Percentiles rank a stretch among this genome's conserved stretches.
These are phyloP conservation scores for Herpetomonas samuelpessoai DNA, from an alignment of 208 protist species.

Conservation along the genomic window DNA sequence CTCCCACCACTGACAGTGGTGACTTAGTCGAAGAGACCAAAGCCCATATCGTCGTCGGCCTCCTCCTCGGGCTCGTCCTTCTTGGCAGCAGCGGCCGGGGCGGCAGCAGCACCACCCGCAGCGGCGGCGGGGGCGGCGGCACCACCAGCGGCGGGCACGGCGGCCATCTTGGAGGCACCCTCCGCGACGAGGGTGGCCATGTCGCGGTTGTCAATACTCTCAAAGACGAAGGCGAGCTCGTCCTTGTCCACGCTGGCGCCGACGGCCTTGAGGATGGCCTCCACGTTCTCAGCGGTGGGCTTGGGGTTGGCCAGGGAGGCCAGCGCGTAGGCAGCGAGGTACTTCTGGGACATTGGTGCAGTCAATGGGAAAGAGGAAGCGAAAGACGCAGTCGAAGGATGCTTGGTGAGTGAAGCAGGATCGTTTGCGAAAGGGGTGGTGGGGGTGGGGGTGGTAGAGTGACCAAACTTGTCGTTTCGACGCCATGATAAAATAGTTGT, in stretches of 20 bases:
- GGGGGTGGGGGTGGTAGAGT: too few relatives aligned
- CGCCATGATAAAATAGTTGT: too few relatives aligned
- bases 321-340: constrained; percentile 92
- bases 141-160: constrained; percentile 37
- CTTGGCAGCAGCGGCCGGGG: constrained; percentile 38
- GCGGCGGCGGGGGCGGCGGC: constrained; percentile 30
- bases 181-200: constrained; percentile 75
- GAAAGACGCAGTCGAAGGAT: too few relatives aligned
- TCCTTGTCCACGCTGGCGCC: constrained; percentile 64
- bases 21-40: constrained; percentile 91
- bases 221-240: constrained; percentile 80
- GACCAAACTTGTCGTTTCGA: too few relatives aligned
- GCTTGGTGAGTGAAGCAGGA: too few relatives aligned
- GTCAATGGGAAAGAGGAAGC: too few relatives aligned
- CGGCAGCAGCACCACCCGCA: constrained; percentile 30
- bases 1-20: too few relatives aligned
- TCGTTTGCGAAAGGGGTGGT: too few relatives aligned
- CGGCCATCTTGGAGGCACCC: constrained; percentile 78
- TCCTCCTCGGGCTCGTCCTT: constrained; percentile 74
- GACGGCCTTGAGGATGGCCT: constrained; percentile 84
- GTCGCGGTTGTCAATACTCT: constrained; percentile 69
- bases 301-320: constrained; percentile 71
- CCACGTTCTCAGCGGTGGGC: constrained; percentile 76
- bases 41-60: constrained; percentile 88
- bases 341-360: constrained; percentile 92